Evolutionary conservation across 768 basidiomycete species (phyloP).

Genomic region (Panaeolus cyanescens): DNA sequence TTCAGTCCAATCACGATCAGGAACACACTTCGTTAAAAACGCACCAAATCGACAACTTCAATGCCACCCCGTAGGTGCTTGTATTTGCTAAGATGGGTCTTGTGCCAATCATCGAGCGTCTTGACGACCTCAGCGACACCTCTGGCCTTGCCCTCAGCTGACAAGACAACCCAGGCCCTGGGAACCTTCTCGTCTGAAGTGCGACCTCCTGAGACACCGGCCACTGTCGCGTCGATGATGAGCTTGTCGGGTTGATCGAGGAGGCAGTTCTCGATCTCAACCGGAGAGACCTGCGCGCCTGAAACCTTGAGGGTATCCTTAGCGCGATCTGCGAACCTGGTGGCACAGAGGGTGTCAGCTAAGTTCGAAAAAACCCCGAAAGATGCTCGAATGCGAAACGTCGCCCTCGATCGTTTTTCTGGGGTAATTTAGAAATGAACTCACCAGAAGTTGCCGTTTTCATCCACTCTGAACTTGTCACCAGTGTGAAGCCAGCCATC

Average conservation of each 20-base stretch:
- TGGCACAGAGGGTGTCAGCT: not conserved
- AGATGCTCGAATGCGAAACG: too few relatives aligned
- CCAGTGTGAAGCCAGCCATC: slow-evolving; percentile 79
- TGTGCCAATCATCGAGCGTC: slow-evolving; percentile 61
- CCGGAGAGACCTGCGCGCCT: slow-evolving; percentile 78
- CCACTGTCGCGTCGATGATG: slow-evolving; percentile 68
- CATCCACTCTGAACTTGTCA: slow-evolving; percentile 65
- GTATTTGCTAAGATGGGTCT: slow-evolving; percentile 66
- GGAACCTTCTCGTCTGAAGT: slow-evolving; percentile 75
- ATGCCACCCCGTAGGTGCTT: slow-evolving; percentile 81
- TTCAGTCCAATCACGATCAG: not conserved
- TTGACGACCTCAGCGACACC: slow-evolving; percentile 43
- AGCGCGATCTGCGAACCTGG: slow-evolving; percentile 72
- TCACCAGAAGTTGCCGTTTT: slow-evolving; percentile 66
- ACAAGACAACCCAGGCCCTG: slow-evolving; percentile 78
- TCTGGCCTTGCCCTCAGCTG: slow-evolving; percentile 48
- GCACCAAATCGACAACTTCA: slow-evolving; percentile 61
- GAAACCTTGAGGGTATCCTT: slow-evolving; percentile 87
- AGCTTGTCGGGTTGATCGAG: slow-evolving; percentile 61
- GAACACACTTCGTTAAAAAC: not conserved
- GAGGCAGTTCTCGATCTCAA: slow-evolving; percentile 72
- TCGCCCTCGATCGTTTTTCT: too few relatives aligned
- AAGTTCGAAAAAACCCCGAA: not conserved
- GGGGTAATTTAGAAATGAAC: too few relatives aligned
- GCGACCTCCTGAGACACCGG: slow-evolving; percentile 72